A percentile compares a stretch with the other conserved stretches of the same genome.
These are phyloP conservation scores for Aurantiochytrium sp. DNA, from an alignment of 108 stramenopile genomes.

Conservation along the genomic window DNA sequence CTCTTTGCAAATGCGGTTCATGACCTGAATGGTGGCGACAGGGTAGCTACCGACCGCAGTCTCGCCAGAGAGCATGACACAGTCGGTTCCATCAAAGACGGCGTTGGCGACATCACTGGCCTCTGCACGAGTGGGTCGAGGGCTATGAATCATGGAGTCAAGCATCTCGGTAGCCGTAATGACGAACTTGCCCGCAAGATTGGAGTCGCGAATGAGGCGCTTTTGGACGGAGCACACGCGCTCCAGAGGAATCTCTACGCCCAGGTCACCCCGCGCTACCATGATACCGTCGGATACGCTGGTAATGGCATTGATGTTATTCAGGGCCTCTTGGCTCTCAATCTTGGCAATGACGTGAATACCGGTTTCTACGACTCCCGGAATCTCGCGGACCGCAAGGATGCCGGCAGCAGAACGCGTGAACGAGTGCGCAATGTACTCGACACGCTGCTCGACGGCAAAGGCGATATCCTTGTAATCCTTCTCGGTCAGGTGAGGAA, in stretches of 20 bases:
- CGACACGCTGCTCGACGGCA: constrained; percentile 77
- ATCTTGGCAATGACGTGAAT: constrained; percentile 96
- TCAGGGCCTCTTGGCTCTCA: constrained; percentile 85
- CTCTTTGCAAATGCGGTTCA: constrained; percentile 79
- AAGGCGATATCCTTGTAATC: constrained; percentile 77
- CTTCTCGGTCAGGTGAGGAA: constrained; percentile 77
- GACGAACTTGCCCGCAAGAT: constrained; percentile 81
- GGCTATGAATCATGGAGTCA: constrained; percentile 92
- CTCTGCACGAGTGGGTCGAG: constrained; percentile 97
- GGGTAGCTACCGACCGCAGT: constrained; percentile 76
- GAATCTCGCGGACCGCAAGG: constrained; percentile 58
- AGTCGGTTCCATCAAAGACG: constrained; percentile 78
- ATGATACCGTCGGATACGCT: constrained; percentile 91
- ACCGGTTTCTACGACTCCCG: constrained; percentile 63
- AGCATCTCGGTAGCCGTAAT: constrained; percentile 93
- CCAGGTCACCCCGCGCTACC: constrained; percentile 97
- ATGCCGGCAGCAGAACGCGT: constrained; percentile 78
- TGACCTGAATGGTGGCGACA: constrained; percentile 75
- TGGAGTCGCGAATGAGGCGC: constrained; percentile 85
- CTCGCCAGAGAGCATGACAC: constrained; percentile 83
- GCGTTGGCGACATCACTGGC: constrained; percentile 98
- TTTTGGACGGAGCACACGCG: constrained; percentile 85
- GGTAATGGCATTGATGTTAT: constrained; percentile 84
- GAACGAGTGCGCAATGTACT: constrained; percentile 93
- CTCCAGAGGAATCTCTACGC: constrained; percentile 90